These are phyloP conservation scores for Exobasidium rhododendri DNA, from an alignment of 1,284 basidiomycete species.

Conservation along the genomic window DNA sequence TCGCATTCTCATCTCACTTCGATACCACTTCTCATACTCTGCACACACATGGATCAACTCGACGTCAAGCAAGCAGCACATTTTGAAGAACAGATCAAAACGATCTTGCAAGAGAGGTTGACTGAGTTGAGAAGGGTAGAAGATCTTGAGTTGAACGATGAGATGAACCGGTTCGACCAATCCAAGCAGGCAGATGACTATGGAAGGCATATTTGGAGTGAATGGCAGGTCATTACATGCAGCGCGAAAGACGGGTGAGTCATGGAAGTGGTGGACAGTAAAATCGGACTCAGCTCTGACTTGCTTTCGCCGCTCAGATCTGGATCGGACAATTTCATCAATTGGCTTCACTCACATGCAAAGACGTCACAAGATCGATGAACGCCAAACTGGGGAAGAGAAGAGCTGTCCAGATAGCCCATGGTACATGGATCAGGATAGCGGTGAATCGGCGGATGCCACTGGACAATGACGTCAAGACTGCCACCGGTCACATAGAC, in stretches of 20 bases:
- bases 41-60: constrained; percentile 2
- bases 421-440: too few relatives aligned
- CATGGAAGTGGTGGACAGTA: background rate
- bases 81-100: background rate
- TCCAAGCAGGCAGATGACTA: background rate
- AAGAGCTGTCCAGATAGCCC: background rate
- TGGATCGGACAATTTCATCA: background rate
- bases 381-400: background rate
- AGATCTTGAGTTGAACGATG: background rate
- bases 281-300: too few relatives aligned
- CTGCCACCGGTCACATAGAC: too few relatives aligned
- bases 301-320: too few relatives aligned
- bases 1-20: background rate
- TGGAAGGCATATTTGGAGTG: constrained; percentile 2
- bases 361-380: background rate
- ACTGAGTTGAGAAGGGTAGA: background rate
- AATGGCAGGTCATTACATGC: constrained; percentile 3
- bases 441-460: too few relatives aligned
- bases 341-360: constrained; percentile 6
- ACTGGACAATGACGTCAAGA: too few relatives aligned
- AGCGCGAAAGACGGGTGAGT: constrained; percentile 7
- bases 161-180: background rate
- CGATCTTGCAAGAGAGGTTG: background rate
- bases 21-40: constrained; percentile 6
- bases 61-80: background rate